These are phyloP conservation scores for Penicillium sclerotiorum DNA, from an alignment of 2,329 filamentous ascomycete species.

Conservation along the genomic window DNA sequence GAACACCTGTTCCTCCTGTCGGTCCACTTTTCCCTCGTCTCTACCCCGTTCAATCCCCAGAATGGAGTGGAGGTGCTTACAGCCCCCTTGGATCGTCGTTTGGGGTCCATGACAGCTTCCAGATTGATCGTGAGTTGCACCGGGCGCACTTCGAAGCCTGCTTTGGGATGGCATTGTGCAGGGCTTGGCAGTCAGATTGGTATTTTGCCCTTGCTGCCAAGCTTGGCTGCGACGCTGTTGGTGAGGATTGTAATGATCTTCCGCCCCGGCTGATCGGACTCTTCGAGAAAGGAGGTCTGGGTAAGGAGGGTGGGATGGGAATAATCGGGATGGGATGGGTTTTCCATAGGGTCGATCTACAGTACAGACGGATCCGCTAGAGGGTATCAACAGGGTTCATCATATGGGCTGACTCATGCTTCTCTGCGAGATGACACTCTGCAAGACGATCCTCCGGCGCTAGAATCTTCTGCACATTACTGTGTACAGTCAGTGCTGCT, in stretches of 20 bases:
- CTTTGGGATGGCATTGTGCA: neutral
- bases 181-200: conserved; percentile 15
- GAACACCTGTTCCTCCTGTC: conserved; percentile 4
- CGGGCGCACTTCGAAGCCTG: conserved; percentile 18
- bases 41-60: neutral
- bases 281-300: neutral
- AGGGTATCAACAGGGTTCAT: no score
- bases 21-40: neutral
- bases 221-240: conserved; percentile 7
- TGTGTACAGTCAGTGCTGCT: no score
- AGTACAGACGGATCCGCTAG: no score
- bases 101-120: neutral
- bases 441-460: no score
- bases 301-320: neutral
- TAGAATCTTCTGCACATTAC: no score
- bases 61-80: neutral
- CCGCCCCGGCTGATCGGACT: neutral
- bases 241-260: no score
- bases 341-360: neutral
- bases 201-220: conserved; percentile 14
- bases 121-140: conserved; percentile 3
- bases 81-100: neutral
- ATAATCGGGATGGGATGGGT: neutral
- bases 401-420: no score
- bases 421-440: no score